Conservation (phyloP, 2,329 filamentous ascomycete species). For the Talaromyces sp. region DNA sequence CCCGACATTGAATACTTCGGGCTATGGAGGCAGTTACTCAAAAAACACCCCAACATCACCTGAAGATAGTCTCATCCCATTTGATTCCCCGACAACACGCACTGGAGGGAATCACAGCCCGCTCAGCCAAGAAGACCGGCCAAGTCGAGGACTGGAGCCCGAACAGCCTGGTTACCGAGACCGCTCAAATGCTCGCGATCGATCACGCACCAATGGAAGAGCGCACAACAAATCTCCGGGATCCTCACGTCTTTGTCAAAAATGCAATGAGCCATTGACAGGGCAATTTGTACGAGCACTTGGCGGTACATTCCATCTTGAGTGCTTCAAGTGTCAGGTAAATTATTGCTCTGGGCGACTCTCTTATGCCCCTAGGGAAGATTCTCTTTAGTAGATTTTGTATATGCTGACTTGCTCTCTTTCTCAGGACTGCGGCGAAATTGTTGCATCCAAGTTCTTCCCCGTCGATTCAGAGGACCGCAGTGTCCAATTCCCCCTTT, state of each 20-base stretch:
- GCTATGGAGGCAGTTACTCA: constrained; percentile 39
- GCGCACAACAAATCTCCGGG: constrained; percentile 41
- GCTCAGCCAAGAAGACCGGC: constrained; percentile 33
- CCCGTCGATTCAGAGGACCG: constrained; percentile 90
- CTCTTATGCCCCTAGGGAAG: not conserved
- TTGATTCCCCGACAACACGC: constrained; percentile 39
- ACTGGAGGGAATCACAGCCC: constrained; percentile 30
- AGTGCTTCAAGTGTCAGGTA: constrained; percentile 97
- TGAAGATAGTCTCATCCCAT: constrained; percentile 38
- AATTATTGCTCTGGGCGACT: constrained; percentile 38
- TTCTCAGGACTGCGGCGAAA: constrained; percentile 86
- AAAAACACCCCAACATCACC: constrained; percentile 46
- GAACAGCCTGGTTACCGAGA: constrained; percentile 38
- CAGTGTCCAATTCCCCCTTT: constrained; percentile 83
- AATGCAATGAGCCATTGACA: constrained; percentile 83
- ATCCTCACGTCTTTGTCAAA: constrained; percentile 67
- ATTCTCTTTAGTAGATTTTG: not conserved
- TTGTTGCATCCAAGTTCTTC: constrained; percentile 98
- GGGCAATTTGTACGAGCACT: constrained; percentile 95
- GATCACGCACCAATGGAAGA: constrained; percentile 40
- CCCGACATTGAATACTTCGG: constrained; percentile 40
- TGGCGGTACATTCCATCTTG: constrained; percentile 91
- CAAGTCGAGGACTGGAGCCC: constrained; percentile 36
- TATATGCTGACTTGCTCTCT: not conserved
- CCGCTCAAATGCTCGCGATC: constrained; percentile 37